Evolutionary conservation across 1,139 yeast genomes (phyloP).

Genomic region (Candida tropicalis): DNA sequence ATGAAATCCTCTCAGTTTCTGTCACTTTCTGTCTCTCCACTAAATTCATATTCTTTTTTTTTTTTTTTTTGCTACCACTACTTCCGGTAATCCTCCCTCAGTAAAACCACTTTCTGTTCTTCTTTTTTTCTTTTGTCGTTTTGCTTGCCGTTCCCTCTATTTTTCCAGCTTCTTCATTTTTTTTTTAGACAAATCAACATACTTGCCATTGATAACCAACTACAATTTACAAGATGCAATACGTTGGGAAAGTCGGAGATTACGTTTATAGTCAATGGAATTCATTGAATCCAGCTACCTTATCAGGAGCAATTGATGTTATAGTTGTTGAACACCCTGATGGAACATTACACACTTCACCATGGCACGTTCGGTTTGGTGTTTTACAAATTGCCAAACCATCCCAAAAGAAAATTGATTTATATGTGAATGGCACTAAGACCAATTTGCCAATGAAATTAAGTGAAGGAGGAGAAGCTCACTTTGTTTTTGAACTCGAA

Average conservation of each 20-base stretch:
- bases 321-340: conserved; percentile 93
- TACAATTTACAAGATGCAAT: conserved; percentile 62
- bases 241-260: conserved; percentile 94
- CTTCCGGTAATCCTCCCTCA: neutral
- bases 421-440: conserved; percentile 78
- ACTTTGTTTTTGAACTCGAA: conserved; percentile 89
- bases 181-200: too few relatives aligned
- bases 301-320: conserved; percentile 96
- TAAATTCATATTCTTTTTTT: neutral
- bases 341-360: conserved; percentile 84
- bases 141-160: neutral
- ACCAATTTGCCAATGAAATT: conserved; percentile 92
- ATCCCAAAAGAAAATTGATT: conserved; percentile 92
- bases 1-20: too few relatives aligned
- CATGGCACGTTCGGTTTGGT: conserved; percentile 96
- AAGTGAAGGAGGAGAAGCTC: conserved; percentile 98
- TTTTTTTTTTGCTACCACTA: neutral
- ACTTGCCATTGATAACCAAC: neutral
- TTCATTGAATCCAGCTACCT: conserved; percentile 92
- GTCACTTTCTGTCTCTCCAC: too few relatives aligned
- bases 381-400: conserved; percentile 91
- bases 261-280: conserved; percentile 97
- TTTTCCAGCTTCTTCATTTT: neutral
- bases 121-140: neutral
- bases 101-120: neutral